Conservation (phyloP, 2,329 filamentous ascomycete genomes). For the Fusarium xylarioides region DNA sequence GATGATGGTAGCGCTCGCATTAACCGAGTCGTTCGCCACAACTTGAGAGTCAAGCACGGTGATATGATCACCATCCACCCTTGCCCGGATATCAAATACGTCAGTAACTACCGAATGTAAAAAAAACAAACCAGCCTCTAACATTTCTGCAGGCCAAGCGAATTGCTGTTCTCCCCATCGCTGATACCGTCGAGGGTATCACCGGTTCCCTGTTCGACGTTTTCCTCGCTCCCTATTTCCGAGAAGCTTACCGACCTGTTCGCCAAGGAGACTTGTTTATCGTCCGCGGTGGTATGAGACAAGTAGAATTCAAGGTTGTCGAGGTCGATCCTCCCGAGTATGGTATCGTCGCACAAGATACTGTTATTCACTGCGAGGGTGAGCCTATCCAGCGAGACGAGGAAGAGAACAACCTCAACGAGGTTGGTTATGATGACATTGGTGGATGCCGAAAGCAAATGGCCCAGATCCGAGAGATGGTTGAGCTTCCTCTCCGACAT, state of each 20-base stretch:
- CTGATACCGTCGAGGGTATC: conserved; percentile 96
- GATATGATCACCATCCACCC: conserved; percentile 97
- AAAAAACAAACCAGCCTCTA: background rate
- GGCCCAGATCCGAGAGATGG: conserved; percentile 98
- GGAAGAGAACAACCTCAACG: conserved; percentile 98
- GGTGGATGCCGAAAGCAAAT: conserved; percentile 99
- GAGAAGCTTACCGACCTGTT: conserved; percentile 96
- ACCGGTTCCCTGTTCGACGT: conserved; percentile 98
- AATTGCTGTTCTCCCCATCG: conserved; percentile 96
- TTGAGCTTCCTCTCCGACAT: conserved; percentile 95
- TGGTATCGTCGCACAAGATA: conserved; percentile 98
- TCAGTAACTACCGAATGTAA: conserved; percentile 60
- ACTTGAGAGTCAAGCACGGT: conserved; percentile 97
- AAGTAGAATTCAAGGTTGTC: conserved; percentile 99
- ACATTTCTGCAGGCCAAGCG: conserved; percentile 80
- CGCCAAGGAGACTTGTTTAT: conserved; percentile 98
- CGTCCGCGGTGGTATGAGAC: conserved; percentile 96
- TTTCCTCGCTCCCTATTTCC: conserved; percentile 99
- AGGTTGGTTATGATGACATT: conserved; percentile 99
- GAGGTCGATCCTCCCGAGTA: conserved; percentile 99
- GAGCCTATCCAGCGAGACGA: conserved; percentile 92
- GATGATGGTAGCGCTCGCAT: conserved; percentile 97
- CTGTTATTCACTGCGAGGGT: conserved; percentile 98
- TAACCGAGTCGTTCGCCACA: conserved; percentile 98
- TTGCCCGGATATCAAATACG: conserved; percentile 99